Evolutionary conservation across 306 rosid species (phyloP), one percentile per base, ranked within the genome.

Genomic region (Sechiopsis laciniata): DNA sequence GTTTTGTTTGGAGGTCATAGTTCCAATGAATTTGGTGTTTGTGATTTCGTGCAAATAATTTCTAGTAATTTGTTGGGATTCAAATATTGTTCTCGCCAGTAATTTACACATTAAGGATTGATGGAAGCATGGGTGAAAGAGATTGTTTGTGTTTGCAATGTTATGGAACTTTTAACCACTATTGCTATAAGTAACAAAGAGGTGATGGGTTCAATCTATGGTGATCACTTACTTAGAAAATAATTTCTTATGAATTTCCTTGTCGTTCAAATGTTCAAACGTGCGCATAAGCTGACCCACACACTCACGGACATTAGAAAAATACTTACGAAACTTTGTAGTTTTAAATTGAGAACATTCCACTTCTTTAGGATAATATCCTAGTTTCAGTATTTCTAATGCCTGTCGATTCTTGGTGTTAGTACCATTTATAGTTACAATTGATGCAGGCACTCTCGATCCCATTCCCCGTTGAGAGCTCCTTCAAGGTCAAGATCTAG

Each of bases 381-480:
- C 26, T 67, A 10, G 46, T 67, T 46, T 20, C 22, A 24, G 6
- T 14, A 69, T 50, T 12, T 70, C 7, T 51, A 16, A 16, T 70
- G 45, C 16, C 15, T 1, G 16, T 70, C 4, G 58, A 16, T 70
- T 4, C 16, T 42, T 16, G 15, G n/a, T 48, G 45, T 46, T 21
- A 26, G 29, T 57, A 8, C 10, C 8, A 11, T 22, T 22, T 24
- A 61, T 21, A 48, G 45, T 22, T 46, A 16, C 29, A n/a, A 70
- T 22, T 79, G 4, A 55, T 55, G 26, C 83, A 94, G 97, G 85
- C 63, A 75, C 79, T 91, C 99, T 59, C 85, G 83, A 73, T 91
- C 97, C 24, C 92, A 92, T 61, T 88, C 97, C 20, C 95, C 95
- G 3, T 81, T 87, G 90, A 84, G 87, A 83, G 92, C 88, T 74